phyloP scores from a whole-genome alignment of 371 early-diverging fungal genomes.

The Mucor racemosus region DNA sequence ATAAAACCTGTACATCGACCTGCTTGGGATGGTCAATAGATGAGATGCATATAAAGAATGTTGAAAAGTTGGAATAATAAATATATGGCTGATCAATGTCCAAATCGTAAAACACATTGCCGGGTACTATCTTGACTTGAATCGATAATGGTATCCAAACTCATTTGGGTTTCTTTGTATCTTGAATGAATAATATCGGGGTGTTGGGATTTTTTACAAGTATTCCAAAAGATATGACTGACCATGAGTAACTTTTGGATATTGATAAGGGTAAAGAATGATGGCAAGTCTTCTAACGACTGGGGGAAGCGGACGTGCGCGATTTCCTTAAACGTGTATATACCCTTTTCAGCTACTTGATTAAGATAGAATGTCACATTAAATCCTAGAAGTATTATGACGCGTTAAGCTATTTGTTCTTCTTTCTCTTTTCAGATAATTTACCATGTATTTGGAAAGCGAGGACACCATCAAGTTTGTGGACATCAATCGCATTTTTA shows the following conservation, averaged over 20 bases:
- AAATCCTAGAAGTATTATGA: too few species aligned
- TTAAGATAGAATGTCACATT: slow-evolving; percentile 31
- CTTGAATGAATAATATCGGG: slow-evolving; percentile 27
- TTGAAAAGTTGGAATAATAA: too few species aligned
- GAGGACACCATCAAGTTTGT: slow-evolving; percentile 32
- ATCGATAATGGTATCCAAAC: slow-evolving; percentile 29
- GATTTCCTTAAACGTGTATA: slow-evolving; percentile 36
- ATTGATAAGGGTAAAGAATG: slow-evolving; percentile 28
- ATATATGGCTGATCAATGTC: slow-evolving; percentile 18
- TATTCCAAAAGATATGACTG: slow-evolving; percentile 31
- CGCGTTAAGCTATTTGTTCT: too few species aligned
- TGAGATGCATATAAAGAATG: too few species aligned
- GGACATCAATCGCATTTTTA: slow-evolving; percentile 36
- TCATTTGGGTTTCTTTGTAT: slow-evolving; percentile 26
- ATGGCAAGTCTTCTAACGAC: slow-evolving; percentile 29
- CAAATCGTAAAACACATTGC: slow-evolving; percentile 28
- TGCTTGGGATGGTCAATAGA: too few species aligned
- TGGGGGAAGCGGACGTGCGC: slow-evolving; percentile 33
- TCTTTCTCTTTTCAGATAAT: too few species aligned
- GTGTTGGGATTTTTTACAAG: slow-evolving; percentile 20
- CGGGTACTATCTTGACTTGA: slow-evolving; percentile 28
- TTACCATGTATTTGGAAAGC: slow-evolving; percentile 34
- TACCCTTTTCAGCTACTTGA: slow-evolving; percentile 27
- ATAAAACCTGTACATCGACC: too few species aligned
- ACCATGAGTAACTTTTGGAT: slow-evolving; percentile 27